A percentile compares a stretch with the other conserved stretches of the same genome.
Conservation (phyloP, 2,329 filamentous ascomycete species). For the Lecanicillium sp. region DNA sequence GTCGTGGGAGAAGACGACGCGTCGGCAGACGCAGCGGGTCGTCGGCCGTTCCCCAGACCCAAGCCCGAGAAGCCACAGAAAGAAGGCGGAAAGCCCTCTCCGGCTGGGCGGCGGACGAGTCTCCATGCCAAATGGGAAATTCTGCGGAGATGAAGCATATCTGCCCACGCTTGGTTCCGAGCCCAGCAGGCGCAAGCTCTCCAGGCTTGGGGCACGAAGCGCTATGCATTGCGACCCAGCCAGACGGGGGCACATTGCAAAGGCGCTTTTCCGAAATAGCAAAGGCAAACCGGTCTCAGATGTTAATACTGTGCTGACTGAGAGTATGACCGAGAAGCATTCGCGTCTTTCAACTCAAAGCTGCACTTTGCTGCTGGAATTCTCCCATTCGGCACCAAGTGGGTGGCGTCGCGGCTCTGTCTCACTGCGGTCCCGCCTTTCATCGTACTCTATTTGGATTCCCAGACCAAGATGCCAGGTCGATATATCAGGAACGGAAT, state of each 20-base stretch:
- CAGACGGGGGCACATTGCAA: not conserved
- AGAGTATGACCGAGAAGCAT: slow-evolving; percentile 1
- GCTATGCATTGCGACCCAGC: not conserved
- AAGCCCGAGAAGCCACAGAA: not conserved
- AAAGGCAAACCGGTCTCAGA: not conserved
- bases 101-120: not conserved
- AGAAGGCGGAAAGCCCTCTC: not conserved
- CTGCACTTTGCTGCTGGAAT: slow-evolving; percentile 1
- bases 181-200: not conserved
- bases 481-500: not conserved
- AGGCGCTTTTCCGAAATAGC: not conserved
- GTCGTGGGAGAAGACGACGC: no score
- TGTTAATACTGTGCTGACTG: no score
- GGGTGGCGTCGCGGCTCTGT: not conserved
- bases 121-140: no score
- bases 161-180: not conserved
- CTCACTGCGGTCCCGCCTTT: slow-evolving; percentile 10
- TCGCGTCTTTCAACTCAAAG: not conserved
- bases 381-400: not conserved
- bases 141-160: not conserved
- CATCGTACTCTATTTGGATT: not conserved
- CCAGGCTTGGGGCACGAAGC: not conserved
- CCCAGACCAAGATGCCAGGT: not conserved
- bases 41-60: not conserved
- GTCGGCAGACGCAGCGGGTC: not conserved